A percentile compares a stretch with the other conserved stretches of the same genome.
Conservation (phyloP, 2,329 filamentous ascomycete species). For the Colletotrichum shisoi region DNA sequence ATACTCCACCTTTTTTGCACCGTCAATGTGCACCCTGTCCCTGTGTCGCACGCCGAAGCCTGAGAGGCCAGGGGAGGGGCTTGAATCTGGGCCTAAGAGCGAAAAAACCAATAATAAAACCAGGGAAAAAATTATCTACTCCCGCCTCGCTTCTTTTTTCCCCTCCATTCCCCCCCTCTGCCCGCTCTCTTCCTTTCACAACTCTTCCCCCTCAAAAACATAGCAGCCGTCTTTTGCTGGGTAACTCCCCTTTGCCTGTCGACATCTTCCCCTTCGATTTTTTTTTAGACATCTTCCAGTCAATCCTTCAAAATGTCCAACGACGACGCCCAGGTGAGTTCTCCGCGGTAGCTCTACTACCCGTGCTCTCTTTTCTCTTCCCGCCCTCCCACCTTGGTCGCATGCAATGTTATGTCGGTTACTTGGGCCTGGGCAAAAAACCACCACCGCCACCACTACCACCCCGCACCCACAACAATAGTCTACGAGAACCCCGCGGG, state of each 20-base stretch:
- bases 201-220: constrained; percentile 35
- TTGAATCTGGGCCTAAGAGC: constrained; percentile 31
- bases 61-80: constrained; percentile 30
- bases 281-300: constrained; percentile 41
- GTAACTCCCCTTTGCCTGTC: constrained; percentile 42
- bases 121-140: constrained; percentile 41
- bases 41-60: constrained; percentile 23
- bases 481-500: constrained; percentile 43
- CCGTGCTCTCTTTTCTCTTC: constrained; percentile 28
- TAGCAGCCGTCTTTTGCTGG: constrained; percentile 38
- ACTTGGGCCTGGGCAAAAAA: constrained; percentile 45
- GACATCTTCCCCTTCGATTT: constrained; percentile 41
- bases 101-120: constrained; percentile 41
- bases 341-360: constrained; percentile 33
- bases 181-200: constrained; percentile 40
- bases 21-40: constrained; percentile 21
- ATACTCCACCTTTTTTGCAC: constrained; percentile 34
- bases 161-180: constrained; percentile 38
- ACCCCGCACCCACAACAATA: constrained; percentile 54
- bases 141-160: constrained; percentile 40
- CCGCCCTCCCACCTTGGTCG: constrained; percentile 40
- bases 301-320: constrained; percentile 63
- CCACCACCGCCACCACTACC: constrained; percentile 45
- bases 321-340: constrained; percentile 62
- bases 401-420: constrained; percentile 42